Evolutionary conservation across 805 yeast genomes (phyloP).

Genomic region (Zygoascus tannicola): DNA sequence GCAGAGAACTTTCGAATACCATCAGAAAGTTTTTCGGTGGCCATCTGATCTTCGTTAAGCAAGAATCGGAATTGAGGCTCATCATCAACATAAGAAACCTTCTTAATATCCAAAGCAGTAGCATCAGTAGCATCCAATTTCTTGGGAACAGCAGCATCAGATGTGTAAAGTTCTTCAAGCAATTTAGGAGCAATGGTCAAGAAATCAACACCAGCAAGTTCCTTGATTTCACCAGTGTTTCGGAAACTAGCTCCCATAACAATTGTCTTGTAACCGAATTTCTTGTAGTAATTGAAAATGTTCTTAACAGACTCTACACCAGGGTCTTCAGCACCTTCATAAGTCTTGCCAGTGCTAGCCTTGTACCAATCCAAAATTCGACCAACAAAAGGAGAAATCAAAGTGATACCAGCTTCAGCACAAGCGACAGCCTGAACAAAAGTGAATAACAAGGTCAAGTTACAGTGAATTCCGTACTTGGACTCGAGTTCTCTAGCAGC

Average conservation of each 20-base stretch:
- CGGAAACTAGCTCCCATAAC: conserved; percentile 99
- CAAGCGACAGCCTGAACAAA: conserved; percentile 97
- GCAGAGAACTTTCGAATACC: conserved; percentile 97
- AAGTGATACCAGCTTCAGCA: conserved; percentile 94
- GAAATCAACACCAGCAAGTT: conserved; percentile 94
- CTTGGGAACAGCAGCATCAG: conserved; percentile 71
- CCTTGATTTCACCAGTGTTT: conserved; percentile 90
- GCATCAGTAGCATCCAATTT: conserved; percentile 65
- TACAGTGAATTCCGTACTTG: conserved; percentile 84
- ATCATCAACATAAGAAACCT: conserved; percentile 74
- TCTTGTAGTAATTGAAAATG: conserved; percentile 97
- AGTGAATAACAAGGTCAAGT: conserved; percentile 90
- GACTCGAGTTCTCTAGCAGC: conserved; percentile 94
- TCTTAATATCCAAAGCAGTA: conserved; percentile 42
- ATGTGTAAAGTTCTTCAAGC: conserved; percentile 78
- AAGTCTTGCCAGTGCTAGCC: conserved; percentile 83
- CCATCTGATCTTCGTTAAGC: conserved; percentile 95
- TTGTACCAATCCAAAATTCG: conserved; percentile 98
- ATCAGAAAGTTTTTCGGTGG: conserved; percentile 92
- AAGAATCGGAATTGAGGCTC: conserved; percentile 86
- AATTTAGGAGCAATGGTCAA: conserved; percentile 90
- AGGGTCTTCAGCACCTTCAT: conserved; percentile 77
- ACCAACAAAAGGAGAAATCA: conserved; percentile 98
- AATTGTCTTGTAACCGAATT: conserved; percentile 89
- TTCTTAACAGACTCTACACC: conserved; percentile 87